Evolutionary conservation across 805 yeast genomes (phyloP).

Genomic region (Lipomyces japonicus): DNA sequence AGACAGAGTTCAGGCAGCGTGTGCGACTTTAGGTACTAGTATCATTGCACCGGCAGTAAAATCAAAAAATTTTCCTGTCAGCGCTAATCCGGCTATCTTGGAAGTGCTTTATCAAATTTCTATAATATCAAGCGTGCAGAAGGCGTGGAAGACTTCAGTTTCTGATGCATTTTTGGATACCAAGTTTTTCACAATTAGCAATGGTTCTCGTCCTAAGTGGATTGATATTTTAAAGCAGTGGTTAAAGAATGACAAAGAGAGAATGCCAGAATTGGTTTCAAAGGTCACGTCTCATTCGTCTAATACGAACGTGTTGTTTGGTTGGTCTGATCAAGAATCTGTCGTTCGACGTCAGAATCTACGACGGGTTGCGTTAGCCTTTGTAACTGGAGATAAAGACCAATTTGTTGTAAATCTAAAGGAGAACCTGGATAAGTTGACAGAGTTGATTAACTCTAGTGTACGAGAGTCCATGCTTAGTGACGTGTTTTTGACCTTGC

Average conservation of each 20-base stretch:
- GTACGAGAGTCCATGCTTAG: slow-evolving; percentile 39
- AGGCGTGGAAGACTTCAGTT: slow-evolving; percentile 61
- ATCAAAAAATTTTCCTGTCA: slow-evolving; percentile 41
- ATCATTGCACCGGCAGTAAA: slow-evolving; percentile 53
- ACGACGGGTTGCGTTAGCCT: slow-evolving; percentile 59
- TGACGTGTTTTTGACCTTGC: slow-evolving; percentile 54
- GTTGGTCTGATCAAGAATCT: slow-evolving; percentile 69
- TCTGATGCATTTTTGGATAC: slow-evolving; percentile 63
- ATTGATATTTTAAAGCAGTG: slow-evolving; percentile 54
- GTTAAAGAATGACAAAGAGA: slow-evolving; percentile 62
- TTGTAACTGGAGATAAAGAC: slow-evolving; percentile 61
- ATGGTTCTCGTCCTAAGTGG: slow-evolving; percentile 46
- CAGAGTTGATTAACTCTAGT: slow-evolving; percentile 36
- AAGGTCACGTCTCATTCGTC: slow-evolving; percentile 48
- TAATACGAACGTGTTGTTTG: slow-evolving; percentile 58
- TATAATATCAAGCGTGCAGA: slow-evolving; percentile 40
- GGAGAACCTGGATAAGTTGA: slow-evolving; percentile 48
- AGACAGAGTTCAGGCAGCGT: slow-evolving; percentile 54
- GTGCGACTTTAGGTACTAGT: slow-evolving; percentile 53
- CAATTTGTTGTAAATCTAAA: slow-evolving; percentile 48
- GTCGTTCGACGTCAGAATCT: slow-evolving; percentile 51
- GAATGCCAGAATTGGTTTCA: slow-evolving; percentile 49
- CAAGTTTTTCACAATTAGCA: slow-evolving; percentile 47
- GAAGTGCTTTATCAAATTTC: slow-evolving; percentile 43
- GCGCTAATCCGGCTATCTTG: slow-evolving; percentile 44